Evolutionary conservation across 2,329 filamentous ascomycete genomes (phyloP).

Genomic region (Microcera coccophila): DNA sequence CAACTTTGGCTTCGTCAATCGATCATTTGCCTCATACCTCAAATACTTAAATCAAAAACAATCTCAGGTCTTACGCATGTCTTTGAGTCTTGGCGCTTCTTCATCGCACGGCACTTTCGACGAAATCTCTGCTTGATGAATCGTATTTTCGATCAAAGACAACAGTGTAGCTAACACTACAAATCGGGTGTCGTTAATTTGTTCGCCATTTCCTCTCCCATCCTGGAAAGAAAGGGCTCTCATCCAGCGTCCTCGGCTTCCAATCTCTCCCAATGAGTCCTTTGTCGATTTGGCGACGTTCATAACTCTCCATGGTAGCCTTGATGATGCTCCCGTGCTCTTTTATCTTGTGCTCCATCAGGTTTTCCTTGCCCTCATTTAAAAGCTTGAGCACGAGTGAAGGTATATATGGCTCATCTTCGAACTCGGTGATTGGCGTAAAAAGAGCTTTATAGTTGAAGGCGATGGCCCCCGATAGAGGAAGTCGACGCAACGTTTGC

Average conservation of each 20-base stretch:
- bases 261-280: slow-evolving; percentile 59
- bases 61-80: too few species aligned
- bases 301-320: slow-evolving; percentile 60
- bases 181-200: too few species aligned
- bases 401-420: slow-evolving; percentile 69
- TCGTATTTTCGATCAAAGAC: too few species aligned
- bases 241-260: slow-evolving; percentile 65
- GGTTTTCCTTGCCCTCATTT: slow-evolving; percentile 52
- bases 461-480: slow-evolving; percentile 68
- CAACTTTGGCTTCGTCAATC: too few species aligned
- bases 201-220: slow-evolving; percentile 55
- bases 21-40: too few species aligned
- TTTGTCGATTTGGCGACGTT: slow-evolving; percentile 60
- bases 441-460: slow-evolving; percentile 91
- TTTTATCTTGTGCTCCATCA: slow-evolving; percentile 79
- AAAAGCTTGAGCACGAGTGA: slow-evolving; percentile 64
- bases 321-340: slow-evolving; percentile 74
- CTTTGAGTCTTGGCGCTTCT: too few species aligned
- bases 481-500: slow-evolving; percentile 78
- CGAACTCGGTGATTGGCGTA: slow-evolving; percentile 66
- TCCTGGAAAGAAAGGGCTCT: slow-evolving; percentile 70
- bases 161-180: too few species aligned
- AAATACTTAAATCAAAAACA: too few species aligned
- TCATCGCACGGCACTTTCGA: too few species aligned
- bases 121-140: too few species aligned